These are phyloP conservation scores for Ophiostoma quercus DNA, from an alignment of 2,329 filamentous ascomycete species.

Conservation along the genomic window DNA sequence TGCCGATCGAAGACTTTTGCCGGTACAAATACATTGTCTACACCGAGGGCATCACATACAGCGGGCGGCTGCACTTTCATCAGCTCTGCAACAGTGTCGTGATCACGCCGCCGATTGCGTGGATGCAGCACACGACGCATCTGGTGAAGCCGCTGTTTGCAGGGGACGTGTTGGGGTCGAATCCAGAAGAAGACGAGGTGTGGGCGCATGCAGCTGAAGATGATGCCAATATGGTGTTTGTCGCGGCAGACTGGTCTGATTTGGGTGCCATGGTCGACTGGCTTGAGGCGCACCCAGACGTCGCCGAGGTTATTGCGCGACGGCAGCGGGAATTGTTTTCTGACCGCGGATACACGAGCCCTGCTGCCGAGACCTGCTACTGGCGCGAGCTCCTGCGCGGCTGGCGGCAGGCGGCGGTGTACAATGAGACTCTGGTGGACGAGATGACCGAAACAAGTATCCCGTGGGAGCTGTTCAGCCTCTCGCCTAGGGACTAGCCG, in stretches of 20 bases:
- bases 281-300: neutral
- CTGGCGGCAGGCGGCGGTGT: neutral
- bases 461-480: neutral
- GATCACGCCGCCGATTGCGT: neutral
- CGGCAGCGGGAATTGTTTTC: neutral
- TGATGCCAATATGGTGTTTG: neutral
- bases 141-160: neutral
- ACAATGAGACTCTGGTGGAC: neutral
- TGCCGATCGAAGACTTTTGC: neutral
- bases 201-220: neutral
- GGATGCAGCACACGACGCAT: neutral
- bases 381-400: neutral
- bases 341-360: neutral
- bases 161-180: neutral
- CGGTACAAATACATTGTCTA: neutral
- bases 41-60: neutral
- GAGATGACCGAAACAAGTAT: neutral
- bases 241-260: neutral
- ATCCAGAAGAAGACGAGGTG: neutral
- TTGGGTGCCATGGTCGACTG: neutral
- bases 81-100: neutral
- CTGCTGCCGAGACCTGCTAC: neutral
- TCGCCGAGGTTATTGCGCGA: neutral
- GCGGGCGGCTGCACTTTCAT: neutral
- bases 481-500: neutral